Base-by-base conservation (phyloP, 306 rosid genomes). In the Lablab purpureus region DNA sequence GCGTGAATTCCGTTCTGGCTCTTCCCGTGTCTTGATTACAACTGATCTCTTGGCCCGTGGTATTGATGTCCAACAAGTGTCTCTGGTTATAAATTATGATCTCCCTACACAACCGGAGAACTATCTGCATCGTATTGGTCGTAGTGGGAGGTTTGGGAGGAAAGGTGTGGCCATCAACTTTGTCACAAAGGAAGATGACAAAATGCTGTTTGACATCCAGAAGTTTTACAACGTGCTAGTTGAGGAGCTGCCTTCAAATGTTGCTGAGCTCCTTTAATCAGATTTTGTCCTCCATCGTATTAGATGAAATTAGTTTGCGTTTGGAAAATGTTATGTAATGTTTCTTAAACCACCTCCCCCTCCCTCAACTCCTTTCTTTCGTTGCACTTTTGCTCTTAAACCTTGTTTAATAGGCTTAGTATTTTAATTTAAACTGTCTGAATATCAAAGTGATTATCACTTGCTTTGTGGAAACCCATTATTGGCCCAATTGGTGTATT, bases 61-160 rank as follows among this genome's bases (percentile, higher is more conserved):
- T 75, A 91, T 91, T 62, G 97, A 91, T 73, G 97, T 91, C 51
- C 97, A 91, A 46, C 97, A 91, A 79, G 97, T 91, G 79, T 91
- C 97, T 55, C 89, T 91, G 15, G 97, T 91, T 50, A 91, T 91
- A 11, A 91, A 91, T 55, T 91, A 51, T 80, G 97, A 91, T 71
- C 97, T 91, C 75, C 97, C 97, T 0, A 91, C 97, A 2, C 97
- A 91, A 89, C 94, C 97, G 2, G 97, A 89, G 91, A 91, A 91
- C 86, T 91, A 91, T 71, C 97, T 91, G 58, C 97, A 91, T 34
- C 90, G 97, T 66, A 91, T 89, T 46, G 97, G 97, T 27, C 97
- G 97, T 78, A 91, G 97, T 82, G 97, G 97, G 28, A 82, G 97
- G 80, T 91, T 91, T 73, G 97, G 94, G 7, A 91, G 97, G 83